Evolutionary conservation across 2,329 filamentous ascomycete genomes (phyloP).

Genomic region (Pseudonectria foliicola): DNA sequence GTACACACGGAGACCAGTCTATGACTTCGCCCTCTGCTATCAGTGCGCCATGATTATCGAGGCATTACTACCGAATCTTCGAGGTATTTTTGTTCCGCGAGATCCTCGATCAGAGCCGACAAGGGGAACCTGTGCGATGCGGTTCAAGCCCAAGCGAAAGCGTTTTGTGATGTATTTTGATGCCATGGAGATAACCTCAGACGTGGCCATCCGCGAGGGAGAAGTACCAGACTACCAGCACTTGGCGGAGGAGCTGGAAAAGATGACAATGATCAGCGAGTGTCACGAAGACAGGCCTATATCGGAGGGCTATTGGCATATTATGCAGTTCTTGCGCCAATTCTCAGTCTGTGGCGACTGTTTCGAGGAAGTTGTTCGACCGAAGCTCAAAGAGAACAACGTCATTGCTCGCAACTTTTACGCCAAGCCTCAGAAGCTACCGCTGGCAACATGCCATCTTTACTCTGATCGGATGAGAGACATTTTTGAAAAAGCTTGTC

Average conservation of each 20-base stretch:
- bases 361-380: constrained; percentile 72
- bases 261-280: constrained; percentile 50
- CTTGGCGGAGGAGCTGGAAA: constrained; percentile 57
- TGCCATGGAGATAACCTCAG: constrained; percentile 49
- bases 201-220: constrained; percentile 38
- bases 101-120: constrained; percentile 38
- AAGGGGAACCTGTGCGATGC: constrained; percentile 61
- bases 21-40: constrained; percentile 68
- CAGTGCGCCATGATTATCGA: constrained; percentile 68
- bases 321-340: constrained; percentile 65
- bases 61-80: constrained; percentile 64
- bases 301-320: constrained; percentile 65
- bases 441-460: constrained; percentile 62
- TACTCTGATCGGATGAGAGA: constrained; percentile 75
- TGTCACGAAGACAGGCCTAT: constrained; percentile 60
- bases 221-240: constrained; percentile 48
- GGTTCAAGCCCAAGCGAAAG: constrained; percentile 45
- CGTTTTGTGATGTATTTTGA: constrained; percentile 56
- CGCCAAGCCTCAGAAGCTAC: constrained; percentile 48
- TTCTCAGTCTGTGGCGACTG: constrained; percentile 85
- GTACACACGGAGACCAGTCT: constrained; percentile 53
- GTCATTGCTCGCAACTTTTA: constrained; percentile 60
- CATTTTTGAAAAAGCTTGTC: constrained; percentile 61
- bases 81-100: constrained; percentile 55
- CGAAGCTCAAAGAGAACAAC: constrained; percentile 46